Conservation (phyloP, 192 early-diverging fungal genomes). For the Piromyces sp. region DNA sequence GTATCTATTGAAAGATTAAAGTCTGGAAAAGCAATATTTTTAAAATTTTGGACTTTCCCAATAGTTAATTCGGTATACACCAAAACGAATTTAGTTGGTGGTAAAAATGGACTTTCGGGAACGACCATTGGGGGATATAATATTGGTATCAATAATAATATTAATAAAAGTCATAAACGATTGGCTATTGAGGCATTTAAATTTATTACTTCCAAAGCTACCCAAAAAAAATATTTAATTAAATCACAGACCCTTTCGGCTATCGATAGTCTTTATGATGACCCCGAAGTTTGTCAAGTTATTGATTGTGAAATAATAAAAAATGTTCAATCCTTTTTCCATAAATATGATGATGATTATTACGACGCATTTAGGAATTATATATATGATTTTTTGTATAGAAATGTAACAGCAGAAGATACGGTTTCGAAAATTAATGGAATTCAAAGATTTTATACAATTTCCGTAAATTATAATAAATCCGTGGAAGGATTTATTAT, state of each 20-base stretch:
- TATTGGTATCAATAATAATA: background rate
- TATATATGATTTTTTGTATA: background rate
- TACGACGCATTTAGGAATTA: background rate
- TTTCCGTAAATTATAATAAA: background rate
- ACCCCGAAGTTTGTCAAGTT: background rate
- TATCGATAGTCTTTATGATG: background rate
- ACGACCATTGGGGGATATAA: background rate
- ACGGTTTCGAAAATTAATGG: background rate
- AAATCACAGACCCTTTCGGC: background rate
- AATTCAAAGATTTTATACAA: background rate
- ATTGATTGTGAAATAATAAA: background rate
- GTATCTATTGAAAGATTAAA: background rate
- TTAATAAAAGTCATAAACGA: background rate
- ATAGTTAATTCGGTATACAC: background rate
- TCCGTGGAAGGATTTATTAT: background rate
- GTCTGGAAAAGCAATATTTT: background rate
- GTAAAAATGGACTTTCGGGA: background rate
- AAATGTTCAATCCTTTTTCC: background rate
- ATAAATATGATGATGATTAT: background rate
- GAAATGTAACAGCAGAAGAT: background rate
- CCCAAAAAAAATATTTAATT: background rate
- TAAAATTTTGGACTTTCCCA: background rate
- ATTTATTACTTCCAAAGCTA: background rate
- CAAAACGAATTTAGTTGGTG: background rate
- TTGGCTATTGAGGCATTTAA: background rate